Conservation (phyloP, 106 monocot genomes). For the Gastrodia elata region DNA sequence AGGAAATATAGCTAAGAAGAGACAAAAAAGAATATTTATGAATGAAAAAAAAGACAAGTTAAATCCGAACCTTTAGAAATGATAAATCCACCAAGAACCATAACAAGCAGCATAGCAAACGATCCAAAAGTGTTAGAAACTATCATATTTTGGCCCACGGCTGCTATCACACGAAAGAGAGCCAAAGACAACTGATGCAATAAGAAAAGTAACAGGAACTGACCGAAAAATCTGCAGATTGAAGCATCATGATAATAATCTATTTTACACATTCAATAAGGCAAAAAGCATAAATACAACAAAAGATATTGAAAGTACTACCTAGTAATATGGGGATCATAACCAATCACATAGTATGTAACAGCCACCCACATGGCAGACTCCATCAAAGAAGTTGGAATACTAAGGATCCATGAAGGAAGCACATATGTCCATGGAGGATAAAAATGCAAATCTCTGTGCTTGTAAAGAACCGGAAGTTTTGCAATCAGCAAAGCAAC, state of each 20-base stretch:
- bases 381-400: slow-evolving; percentile 87
- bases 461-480: slow-evolving; percentile 98
- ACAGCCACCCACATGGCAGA: slow-evolving; percentile 82
- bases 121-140: slow-evolving; percentile 99
- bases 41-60: not conserved
- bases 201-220: slow-evolving; percentile 79
- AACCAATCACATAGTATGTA: slow-evolving; percentile 93
- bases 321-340: slow-evolving; percentile 92
- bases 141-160: slow-evolving; percentile 95
- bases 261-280: slow-evolving; percentile 1
- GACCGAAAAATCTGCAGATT: slow-evolving; percentile 66
- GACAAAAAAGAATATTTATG: not conserved
- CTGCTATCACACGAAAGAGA: slow-evolving; percentile 88
- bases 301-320: slow-evolving; percentile 16
- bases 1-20: not conserved
- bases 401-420: slow-evolving; percentile 90
- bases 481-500: slow-evolving; percentile 83
- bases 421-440: slow-evolving; percentile 86
- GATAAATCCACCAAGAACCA: slow-evolving; percentile 99
- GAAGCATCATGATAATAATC: slow-evolving; percentile 1
- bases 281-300: not conserved
- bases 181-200: slow-evolving; percentile 95
- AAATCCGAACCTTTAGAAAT: slow-evolving; percentile 59
- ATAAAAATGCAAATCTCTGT: slow-evolving; percentile 94
- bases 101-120: slow-evolving; percentile 87